Evolutionary conservation across 805 yeast species (phyloP).

Genomic region (Debaryomyces hansenii): DNA sequence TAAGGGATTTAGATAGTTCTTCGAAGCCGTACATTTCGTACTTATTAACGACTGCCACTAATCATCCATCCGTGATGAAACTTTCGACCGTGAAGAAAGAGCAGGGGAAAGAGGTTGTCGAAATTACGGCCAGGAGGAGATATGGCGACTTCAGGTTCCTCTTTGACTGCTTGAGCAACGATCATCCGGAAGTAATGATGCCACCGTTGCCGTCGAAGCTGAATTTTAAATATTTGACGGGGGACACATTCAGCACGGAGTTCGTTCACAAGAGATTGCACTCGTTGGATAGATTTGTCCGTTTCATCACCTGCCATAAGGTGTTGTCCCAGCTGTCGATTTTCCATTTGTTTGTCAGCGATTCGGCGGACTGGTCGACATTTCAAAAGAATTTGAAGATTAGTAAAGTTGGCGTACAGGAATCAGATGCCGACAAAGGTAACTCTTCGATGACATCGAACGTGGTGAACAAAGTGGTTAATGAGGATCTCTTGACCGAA

Average conservation of each 20-base stretch:
- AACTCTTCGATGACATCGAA: conserved; percentile 16
- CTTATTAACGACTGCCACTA: conserved; percentile 60
- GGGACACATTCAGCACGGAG: conserved; percentile 84
- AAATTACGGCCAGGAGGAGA: conserved; percentile 67
- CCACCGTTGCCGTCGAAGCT: conserved; percentile 96
- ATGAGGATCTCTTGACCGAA: conserved; percentile 83
- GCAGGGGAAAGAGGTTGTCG: conserved; percentile 20
- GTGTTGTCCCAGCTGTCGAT: conserved; percentile 66
- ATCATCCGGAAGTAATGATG: conserved; percentile 79
- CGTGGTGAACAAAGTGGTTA: conserved; percentile 43
- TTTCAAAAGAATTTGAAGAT: conserved; percentile 57
- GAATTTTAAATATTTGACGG: conserved; percentile 87
- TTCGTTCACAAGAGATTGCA: conserved; percentile 82
- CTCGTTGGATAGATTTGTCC: conserved; percentile 74
- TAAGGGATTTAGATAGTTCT: conserved; percentile 65
- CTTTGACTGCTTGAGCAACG: conserved; percentile 70
- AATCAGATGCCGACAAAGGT: conserved; percentile 12
- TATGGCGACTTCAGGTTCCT: conserved; percentile 84
- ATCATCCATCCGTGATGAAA: conserved; percentile 55
- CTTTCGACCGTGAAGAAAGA: conserved; percentile 19
- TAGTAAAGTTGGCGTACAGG: conserved; percentile 9
- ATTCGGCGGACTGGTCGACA: conserved; percentile 72
- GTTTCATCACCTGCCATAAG: conserved; percentile 75
- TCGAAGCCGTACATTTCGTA: conserved; percentile 79
- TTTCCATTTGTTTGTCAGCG: conserved; percentile 65